Percentiles rank a stretch among this genome's conserved stretches.
Conservation (phyloP, 2,329 filamentous ascomycete species). For the Ceratocystis destructans region DNA sequence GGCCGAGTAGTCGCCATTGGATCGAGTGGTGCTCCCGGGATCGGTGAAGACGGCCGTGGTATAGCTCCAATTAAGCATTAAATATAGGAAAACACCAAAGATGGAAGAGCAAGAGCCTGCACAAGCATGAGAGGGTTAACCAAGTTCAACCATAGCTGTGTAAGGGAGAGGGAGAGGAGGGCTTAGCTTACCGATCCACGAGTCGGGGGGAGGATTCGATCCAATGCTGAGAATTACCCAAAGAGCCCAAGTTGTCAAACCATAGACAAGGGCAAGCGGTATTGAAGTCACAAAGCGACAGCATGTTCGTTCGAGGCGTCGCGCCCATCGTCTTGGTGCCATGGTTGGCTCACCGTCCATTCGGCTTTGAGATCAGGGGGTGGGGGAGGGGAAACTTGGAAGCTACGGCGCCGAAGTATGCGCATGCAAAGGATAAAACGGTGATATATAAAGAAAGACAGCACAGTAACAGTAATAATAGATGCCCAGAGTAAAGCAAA, state of each 20-base stretch:
- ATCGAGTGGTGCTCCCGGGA: constrained; percentile 57
- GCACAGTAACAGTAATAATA: not conserved
- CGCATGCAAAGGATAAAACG: not conserved
- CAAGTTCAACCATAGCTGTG: not conserved
- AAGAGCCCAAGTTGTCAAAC: constrained; percentile 83
- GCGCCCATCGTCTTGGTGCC: constrained; percentile 46
- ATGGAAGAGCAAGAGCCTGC: constrained; percentile 43
- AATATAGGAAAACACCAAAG: constrained; percentile 57
- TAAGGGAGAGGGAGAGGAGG: constrained; percentile 10
- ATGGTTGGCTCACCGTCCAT: constrained; percentile 30
- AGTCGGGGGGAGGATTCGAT: constrained; percentile 36
- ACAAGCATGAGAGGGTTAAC: constrained; percentile 1
- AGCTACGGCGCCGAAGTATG: not conserved
- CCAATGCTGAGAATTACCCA: constrained; percentile 73
- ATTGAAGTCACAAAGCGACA: constrained; percentile 69
- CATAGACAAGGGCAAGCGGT: constrained; percentile 79
- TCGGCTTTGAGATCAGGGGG: constrained; percentile 23
- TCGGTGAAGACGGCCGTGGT: constrained; percentile 85
- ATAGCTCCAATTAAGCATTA: constrained; percentile 76
- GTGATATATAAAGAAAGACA: not conserved
- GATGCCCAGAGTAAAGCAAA: not conserved
- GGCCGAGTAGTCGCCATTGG: constrained; percentile 52
- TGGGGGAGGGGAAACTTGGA: constrained; percentile 22
- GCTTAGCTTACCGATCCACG: constrained; percentile 45
- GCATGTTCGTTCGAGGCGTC: constrained; percentile 67